These are phyloP conservation scores for Lipomyces japonicus DNA, from an alignment of 805 yeast species.

Conservation along the genomic window DNA sequence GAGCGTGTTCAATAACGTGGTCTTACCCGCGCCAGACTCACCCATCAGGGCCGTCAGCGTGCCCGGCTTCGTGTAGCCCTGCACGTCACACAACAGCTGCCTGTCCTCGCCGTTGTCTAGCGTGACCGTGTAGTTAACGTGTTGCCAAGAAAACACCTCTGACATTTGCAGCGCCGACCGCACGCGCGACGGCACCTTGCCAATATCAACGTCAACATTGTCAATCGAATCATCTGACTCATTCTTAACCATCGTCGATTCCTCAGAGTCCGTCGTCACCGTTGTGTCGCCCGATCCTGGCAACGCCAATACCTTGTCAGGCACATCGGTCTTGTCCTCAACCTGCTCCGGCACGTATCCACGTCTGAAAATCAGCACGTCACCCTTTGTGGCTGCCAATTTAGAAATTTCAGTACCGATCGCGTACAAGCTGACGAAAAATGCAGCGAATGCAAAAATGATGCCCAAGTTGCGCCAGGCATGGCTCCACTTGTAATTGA, in stretches of 20 bases:
- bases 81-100: slow-evolving; percentile 46
- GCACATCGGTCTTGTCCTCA: background rate
- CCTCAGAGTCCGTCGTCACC: slow-evolving; percentile 10
- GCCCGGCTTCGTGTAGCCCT: slow-evolving; percentile 78
- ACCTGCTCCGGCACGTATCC: slow-evolving; percentile 14
- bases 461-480: slow-evolving; percentile 82
- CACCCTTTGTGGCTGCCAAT: slow-evolving; percentile 36
- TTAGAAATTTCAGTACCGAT: slow-evolving; percentile 37
- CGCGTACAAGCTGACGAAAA: slow-evolving; percentile 36
- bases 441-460: slow-evolving; percentile 49
- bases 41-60: slow-evolving; percentile 81
- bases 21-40: slow-evolving; percentile 84
- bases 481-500: slow-evolving; percentile 52
- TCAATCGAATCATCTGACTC: slow-evolving; percentile 23
- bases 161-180: slow-evolving; percentile 12
- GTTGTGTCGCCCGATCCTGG: background rate
- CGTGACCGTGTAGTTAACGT: slow-evolving; percentile 56
- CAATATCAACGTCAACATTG: slow-evolving; percentile 30
- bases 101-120: slow-evolving; percentile 39
- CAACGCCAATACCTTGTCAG: background rate
- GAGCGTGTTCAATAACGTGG: slow-evolving; percentile 68
- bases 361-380: slow-evolving; percentile 32
- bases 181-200: slow-evolving; percentile 16
- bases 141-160: slow-evolving; percentile 55
- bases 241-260: slow-evolving; percentile 18